phyloP scores from a whole-genome alignment of 2,329 filamentous ascomycete species.

The Stachybotrys echinatus region DNA sequence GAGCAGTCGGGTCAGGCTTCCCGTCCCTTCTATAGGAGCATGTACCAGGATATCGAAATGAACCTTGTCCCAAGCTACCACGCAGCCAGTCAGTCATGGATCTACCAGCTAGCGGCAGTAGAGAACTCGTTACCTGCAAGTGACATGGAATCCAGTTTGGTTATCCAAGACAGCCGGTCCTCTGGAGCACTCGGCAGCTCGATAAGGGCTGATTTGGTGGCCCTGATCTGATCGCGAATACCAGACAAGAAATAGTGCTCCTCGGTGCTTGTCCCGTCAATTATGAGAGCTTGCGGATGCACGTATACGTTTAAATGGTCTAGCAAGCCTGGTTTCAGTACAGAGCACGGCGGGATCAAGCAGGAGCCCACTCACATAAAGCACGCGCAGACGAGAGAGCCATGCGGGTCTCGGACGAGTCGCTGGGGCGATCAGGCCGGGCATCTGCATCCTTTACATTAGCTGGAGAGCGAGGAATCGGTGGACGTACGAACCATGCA shows the following conservation, averaged over 20 bases:
- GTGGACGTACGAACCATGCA: slow-evolving; percentile 44
- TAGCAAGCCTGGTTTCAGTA: slow-evolving; percentile 14
- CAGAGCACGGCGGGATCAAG: neutral
- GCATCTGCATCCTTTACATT: slow-evolving; percentile 51
- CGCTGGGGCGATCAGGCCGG: slow-evolving; percentile 65
- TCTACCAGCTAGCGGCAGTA: too few relatives aligned
- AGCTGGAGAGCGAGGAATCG: slow-evolving; percentile 3
- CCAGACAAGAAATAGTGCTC: slow-evolving; percentile 62
- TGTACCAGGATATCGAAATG: slow-evolving; percentile 81
- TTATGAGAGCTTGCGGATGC: slow-evolving; percentile 70
- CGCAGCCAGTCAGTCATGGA: too few relatives aligned
- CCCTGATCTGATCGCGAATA: slow-evolving; percentile 48
- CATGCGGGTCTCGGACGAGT: slow-evolving; percentile 67
- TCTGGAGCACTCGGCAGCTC: slow-evolving; percentile 62
- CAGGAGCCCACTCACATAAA: slow-evolving; percentile 43
- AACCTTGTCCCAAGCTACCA: slow-evolving; percentile 68
- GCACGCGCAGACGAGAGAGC: slow-evolving; percentile 58
- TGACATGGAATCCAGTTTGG: slow-evolving; percentile 67
- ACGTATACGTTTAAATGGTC: slow-evolving; percentile 68
- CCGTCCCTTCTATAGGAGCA: slow-evolving; percentile 63
- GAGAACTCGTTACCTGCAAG: slow-evolving; percentile 58
- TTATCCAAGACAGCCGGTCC: slow-evolving; percentile 69
- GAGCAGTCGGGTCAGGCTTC: slow-evolving; percentile 70
- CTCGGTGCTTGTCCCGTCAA: slow-evolving; percentile 64
- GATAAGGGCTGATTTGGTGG: slow-evolving; percentile 59